phyloP scores from a whole-genome alignment of 1,284 basidiomycete species.

The Apiotrichum porosum region DNA sequence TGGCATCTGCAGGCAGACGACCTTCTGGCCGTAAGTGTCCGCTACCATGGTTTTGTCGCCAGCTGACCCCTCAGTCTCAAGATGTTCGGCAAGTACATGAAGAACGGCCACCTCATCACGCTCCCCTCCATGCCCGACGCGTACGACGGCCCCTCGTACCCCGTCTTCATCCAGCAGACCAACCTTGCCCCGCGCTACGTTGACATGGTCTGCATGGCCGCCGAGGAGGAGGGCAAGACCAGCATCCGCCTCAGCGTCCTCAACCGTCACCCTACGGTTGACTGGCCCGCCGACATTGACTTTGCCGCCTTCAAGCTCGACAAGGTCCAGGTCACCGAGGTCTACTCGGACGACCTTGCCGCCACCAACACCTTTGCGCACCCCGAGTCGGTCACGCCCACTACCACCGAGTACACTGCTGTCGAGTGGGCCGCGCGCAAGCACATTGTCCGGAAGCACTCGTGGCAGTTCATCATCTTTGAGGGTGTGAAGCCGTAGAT shows the following conservation, averaged over 20 bases:
- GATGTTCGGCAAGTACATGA: slow-evolving; percentile 38
- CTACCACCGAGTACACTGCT: slow-evolving; percentile 9
- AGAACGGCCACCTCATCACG: slow-evolving; percentile 33
- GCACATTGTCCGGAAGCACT: slow-evolving; percentile 32
- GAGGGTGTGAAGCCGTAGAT: too few relatives aligned
- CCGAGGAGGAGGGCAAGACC: slow-evolving; percentile 28
- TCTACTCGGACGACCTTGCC: slow-evolving; percentile 38
- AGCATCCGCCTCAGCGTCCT: slow-evolving; percentile 30
- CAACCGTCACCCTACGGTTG: slow-evolving; percentile 37
- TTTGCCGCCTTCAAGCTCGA: slow-evolving; percentile 13
- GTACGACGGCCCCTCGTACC: slow-evolving; percentile 38
- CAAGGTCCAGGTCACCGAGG: slow-evolving; percentile 23
- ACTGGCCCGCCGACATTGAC: slow-evolving; percentile 25
- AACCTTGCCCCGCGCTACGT: slow-evolving; percentile 30
- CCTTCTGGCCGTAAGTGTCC: slow-evolving; percentile 30
- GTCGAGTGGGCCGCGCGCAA: slow-evolving; percentile 21
- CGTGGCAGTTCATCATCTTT: slow-evolving; percentile 40
- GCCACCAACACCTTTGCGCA: slow-evolving; percentile 39
- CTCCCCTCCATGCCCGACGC: slow-evolving; percentile 26
- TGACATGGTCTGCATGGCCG: slow-evolving; percentile 25
- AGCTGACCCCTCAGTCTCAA: slow-evolving; percentile 17
- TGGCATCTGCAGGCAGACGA: slow-evolving; percentile 7
- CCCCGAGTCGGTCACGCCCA: slow-evolving; percentile 23
- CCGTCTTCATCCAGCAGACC: slow-evolving; percentile 34
- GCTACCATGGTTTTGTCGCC: too few relatives aligned